These are phyloP conservation scores for Salvia rosmarinus DNA, from an alignment of 257 asterid species.

Conservation along the genomic window DNA sequence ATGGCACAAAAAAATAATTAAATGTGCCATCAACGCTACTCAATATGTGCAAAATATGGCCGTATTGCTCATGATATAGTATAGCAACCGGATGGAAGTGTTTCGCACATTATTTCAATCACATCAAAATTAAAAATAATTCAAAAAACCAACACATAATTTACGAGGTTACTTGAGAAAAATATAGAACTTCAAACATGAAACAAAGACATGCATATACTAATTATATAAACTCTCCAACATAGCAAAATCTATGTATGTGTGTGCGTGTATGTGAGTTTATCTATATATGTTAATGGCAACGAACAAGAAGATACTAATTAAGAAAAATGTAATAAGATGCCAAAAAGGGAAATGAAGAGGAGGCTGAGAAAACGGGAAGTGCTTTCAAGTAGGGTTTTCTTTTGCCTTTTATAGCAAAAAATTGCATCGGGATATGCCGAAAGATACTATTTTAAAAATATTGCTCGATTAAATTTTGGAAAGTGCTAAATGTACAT, in stretches of 20 bases:
- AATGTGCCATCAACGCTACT: slow-evolving; percentile 26
- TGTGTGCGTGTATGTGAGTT: no score
- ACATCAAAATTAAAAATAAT: background rate
- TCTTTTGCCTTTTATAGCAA: slow-evolving; percentile 23
- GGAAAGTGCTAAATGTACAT: no score
- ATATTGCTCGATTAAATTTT: no score
- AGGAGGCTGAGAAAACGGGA: slow-evolving; percentile 31
- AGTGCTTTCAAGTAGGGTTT: slow-evolving; percentile 24
- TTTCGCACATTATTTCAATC: slow-evolving; percentile 33
- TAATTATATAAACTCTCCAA: no score
- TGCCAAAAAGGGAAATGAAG: background rate
- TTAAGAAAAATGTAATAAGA: background rate
- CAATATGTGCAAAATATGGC: slow-evolving; percentile 50
- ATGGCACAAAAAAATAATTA: slow-evolving; percentile 12
- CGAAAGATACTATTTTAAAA: background rate
- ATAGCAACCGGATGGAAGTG: slow-evolving; percentile 54
- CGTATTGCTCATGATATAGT: slow-evolving; percentile 37
- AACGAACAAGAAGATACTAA: background rate
- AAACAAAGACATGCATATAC: background rate
- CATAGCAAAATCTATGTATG: no score
- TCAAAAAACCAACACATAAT: background rate
- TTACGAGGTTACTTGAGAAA: background rate
- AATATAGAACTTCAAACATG: background rate
- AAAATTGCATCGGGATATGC: background rate
- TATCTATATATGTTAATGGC: background rate